Evolutionary conservation across 495 filamentous ascomycete genomes (phyloP), one percentile per base, ranked within the genome.

Genomic region (Venustampulla echinocandica): DNA sequence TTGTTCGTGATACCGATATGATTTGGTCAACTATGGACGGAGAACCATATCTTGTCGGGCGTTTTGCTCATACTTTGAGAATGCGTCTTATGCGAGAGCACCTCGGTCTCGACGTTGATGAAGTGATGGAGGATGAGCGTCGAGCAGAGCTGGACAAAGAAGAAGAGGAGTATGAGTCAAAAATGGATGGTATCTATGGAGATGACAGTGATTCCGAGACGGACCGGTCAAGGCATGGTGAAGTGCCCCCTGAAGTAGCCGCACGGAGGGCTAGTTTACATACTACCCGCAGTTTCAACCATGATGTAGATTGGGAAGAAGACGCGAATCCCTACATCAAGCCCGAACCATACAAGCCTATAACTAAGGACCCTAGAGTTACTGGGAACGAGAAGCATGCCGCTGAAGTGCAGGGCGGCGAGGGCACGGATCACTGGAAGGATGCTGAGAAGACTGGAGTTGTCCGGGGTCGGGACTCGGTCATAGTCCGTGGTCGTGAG

Each of bases 81-180:
- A 81, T 95, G 71, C 80, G 93, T 32, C 67, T 99, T 36, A 97
- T 97, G 92, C 79, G 92, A 50, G 92, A 99, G 64, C 92, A 99
- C 71, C 74, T 99, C 27, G 92, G 92, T 25, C 68, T 99, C 43
- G 92, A 97, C 58, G 86, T 95, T 15, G 92, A 99, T 59, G 87
- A 85, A 58, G 75, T 95, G 45, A 71, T 86, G 67, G 88, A 92
- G 52, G 82, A 90, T 38, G 87, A 94, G 53, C 74, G 77, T 35
- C 68, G 71, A 50, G 69, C 66, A 21, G 75, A 80, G 42, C 54
- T 73, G 3, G 70, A 69, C 43, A 65, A 61, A 10, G 67, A 72
- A 24, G 67, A 66, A 10, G 65, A 67, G 15, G 50, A 68, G 36
- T 57, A 61, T 47, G 72, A 74, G 55, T 53, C 57, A 6, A 76